Percentiles rank a stretch among this genome's conserved stretches.
These are phyloP conservation scores for Salix arbutifolia DNA, from an alignment of 345 rosid genomes.

Conservation along the genomic window DNA sequence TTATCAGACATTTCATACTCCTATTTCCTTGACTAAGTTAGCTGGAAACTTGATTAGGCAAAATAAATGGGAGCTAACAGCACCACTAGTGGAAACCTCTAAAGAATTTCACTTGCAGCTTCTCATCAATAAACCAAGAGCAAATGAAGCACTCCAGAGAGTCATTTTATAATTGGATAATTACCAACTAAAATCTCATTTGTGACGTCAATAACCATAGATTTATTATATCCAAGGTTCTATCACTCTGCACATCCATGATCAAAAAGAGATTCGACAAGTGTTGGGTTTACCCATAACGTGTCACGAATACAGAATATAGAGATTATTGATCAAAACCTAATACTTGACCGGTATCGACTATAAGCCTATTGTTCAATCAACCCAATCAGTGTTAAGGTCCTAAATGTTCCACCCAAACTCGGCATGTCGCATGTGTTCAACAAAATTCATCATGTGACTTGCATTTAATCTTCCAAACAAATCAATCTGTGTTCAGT, in stretches of 20 bases:
- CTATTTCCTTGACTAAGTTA: background rate
- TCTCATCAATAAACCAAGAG: background rate
- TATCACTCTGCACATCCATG: background rate
- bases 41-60: background rate
- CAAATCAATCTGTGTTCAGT: background rate
- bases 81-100: background rate
- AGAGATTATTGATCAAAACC: background rate
- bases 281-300: background rate
- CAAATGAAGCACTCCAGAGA: background rate
- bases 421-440: background rate
- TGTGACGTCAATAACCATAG: background rate
- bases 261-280: background rate
- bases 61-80: background rate
- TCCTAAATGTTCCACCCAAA: background rate
- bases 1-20: background rate
- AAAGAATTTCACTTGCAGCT: background rate
- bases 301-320: background rate
- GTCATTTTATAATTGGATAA: background rate
- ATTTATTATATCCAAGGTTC: background rate
- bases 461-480: background rate
- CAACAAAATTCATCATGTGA: background rate
- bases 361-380: background rate
- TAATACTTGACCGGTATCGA: background rate
- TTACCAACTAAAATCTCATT: background rate
- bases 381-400: background rate